These are phyloP conservation scores for Ramularia collo-cygni DNA, from an alignment of 2,329 filamentous ascomycete species.

Conservation along the genomic window DNA sequence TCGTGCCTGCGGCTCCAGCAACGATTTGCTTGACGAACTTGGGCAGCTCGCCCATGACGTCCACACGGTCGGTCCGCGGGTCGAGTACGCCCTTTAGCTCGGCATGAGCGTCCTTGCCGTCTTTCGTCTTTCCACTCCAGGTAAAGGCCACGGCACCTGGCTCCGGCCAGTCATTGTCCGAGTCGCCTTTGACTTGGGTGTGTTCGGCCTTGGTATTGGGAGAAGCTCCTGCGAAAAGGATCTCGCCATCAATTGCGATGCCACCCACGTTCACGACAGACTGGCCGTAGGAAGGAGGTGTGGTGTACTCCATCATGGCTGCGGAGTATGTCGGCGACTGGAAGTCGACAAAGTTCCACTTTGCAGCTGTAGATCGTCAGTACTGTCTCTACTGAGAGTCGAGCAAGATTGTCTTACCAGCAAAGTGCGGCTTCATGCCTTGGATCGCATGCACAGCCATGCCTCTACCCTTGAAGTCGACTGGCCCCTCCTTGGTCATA, in stretches of 20 bases:
- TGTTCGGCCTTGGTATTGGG: slow-evolving; percentile 62
- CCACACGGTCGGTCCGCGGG: slow-evolving; percentile 69
- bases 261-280: slow-evolving; percentile 78
- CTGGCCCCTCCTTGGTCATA: slow-evolving; percentile 69
- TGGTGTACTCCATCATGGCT: slow-evolving; percentile 92
- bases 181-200: slow-evolving; percentile 61
- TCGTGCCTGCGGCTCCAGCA: slow-evolving; percentile 78
- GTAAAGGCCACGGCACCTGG: slow-evolving; percentile 66
- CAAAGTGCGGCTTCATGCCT: slow-evolving; percentile 98
- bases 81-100: slow-evolving; percentile 63
- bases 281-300: slow-evolving; percentile 83
- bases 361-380: slow-evolving; percentile 50
- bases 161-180: slow-evolving; percentile 81
- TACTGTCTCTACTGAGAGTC: background rate
- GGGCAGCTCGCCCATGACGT: slow-evolving; percentile 95
- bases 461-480: slow-evolving; percentile 74
- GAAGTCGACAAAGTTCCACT: slow-evolving; percentile 92
- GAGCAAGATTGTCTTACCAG: slow-evolving; percentile 46
- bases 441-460: slow-evolving; percentile 82
- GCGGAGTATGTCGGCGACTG: slow-evolving; percentile 82
- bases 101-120: slow-evolving; percentile 66
- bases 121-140: slow-evolving; percentile 72
- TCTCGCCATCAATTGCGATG: slow-evolving; percentile 72
- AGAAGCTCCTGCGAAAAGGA: slow-evolving; percentile 63
- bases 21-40: slow-evolving; percentile 94